Evolutionary conservation across 2,329 filamentous ascomycete genomes (phyloP).

Genomic region (Colletotrichum tofieldiae): DNA sequence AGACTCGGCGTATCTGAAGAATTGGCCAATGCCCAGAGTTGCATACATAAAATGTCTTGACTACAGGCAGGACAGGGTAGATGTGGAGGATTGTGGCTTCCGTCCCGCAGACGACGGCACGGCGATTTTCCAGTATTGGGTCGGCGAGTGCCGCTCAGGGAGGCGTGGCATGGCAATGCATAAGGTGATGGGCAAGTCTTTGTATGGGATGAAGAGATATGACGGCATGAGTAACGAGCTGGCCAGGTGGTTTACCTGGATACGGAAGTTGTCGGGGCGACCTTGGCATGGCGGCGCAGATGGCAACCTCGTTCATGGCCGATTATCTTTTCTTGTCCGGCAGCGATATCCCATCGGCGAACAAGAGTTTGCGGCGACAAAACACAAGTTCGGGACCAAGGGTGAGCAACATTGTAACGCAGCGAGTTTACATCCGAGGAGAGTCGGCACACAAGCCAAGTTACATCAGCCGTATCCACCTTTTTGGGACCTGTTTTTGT

Average conservation of each 20-base stretch:
- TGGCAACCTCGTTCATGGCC: neutral
- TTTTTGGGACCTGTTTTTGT: neutral
- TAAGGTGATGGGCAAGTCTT: neutral
- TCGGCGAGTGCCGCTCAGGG: constrained; percentile 14
- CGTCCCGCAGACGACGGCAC: constrained; percentile 17
- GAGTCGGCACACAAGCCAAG: constrained; percentile 11
- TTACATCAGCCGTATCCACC: constrained; percentile 29
- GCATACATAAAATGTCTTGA: constrained; percentile 31
- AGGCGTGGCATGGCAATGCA: constrained; percentile 13
- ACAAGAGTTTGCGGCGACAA: constrained; percentile 2
- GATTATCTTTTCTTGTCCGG: neutral
- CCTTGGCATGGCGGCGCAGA: neutral
- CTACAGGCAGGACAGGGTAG: constrained; percentile 24
- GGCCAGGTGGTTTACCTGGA: neutral
- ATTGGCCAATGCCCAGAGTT: constrained; percentile 19
- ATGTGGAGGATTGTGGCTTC: constrained; percentile 30
- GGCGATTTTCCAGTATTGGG: neutral
- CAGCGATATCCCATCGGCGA: neutral
- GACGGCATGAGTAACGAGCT: constrained; percentile 7
- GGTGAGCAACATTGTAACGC: neutral
- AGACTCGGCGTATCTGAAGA: constrained; percentile 23
- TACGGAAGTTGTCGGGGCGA: neutral
- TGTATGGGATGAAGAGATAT: neutral
- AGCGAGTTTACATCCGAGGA: neutral
- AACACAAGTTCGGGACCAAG: neutral